These are phyloP conservation scores for Termitomyces sp. DNA, from an alignment of 1,284 basidiomycete species.

Conservation along the genomic window DNA sequence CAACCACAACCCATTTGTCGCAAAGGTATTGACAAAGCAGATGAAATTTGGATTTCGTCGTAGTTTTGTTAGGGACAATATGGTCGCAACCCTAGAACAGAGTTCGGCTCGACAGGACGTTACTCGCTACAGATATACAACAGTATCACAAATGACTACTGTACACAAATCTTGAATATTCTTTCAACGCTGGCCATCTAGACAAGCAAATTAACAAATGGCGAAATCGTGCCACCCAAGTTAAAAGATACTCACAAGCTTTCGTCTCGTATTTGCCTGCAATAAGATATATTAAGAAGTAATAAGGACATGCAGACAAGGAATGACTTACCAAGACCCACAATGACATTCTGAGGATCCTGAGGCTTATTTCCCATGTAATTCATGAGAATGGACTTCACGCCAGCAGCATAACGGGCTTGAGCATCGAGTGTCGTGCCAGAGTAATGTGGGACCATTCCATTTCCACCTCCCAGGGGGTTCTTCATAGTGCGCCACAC, in stretches of 20 bases:
- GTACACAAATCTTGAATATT: not conserved
- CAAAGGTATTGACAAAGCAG: not conserved
- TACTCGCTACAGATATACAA: constrained; percentile 3
- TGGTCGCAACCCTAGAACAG: not conserved
- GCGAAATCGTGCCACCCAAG: not conserved
- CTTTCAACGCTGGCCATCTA: constrained; percentile 42
- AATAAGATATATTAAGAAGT: not conserved
- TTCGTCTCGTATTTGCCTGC: constrained; percentile 55
- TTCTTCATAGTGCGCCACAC: constrained; percentile 84
- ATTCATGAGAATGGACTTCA: constrained; percentile 76
- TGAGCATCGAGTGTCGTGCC: constrained; percentile 93
- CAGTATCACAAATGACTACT: not conserved
- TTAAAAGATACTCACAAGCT: constrained; percentile 43
- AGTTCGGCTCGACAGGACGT: not conserved
- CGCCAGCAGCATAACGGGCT: constrained; percentile 80
- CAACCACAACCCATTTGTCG: not conserved
- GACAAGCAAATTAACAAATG: constrained; percentile 3
- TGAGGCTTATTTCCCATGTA: constrained; percentile 70
- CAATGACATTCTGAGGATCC: constrained; percentile 78
- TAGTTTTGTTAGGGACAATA: not conserved
- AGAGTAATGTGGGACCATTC: constrained; percentile 84
- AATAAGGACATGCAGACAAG: not conserved
- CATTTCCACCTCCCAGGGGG: constrained; percentile 75
- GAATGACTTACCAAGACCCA: constrained; percentile 46
- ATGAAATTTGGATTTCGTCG: not conserved